Evolutionary conservation across 441 rosid genomes (phyloP).

Genomic region (Croton laevigatus): DNA sequence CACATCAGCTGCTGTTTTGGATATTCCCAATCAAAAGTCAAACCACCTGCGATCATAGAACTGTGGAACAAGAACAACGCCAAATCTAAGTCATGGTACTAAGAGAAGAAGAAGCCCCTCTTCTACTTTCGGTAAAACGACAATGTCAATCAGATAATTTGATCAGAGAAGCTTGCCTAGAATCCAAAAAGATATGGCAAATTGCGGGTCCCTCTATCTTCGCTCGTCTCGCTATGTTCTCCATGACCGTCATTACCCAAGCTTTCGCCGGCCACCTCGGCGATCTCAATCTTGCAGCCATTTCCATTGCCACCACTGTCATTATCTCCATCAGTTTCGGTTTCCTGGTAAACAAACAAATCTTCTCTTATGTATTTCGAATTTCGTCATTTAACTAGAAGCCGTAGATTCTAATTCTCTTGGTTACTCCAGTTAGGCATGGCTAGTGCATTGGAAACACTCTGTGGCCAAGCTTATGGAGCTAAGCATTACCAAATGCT

Average conservation of each 20-base stretch:
- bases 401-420: not conserved
- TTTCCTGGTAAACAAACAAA: slow-evolving; percentile 31
- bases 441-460: slow-evolving; percentile 69
- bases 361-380: not conserved
- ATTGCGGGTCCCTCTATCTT: slow-evolving; percentile 45
- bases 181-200: slow-evolving; percentile 38
- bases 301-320: slow-evolving; percentile 38
- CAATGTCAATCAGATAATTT: not conserved
- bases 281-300: slow-evolving; percentile 40
- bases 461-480: slow-evolving; percentile 79
- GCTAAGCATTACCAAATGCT: slow-evolving; percentile 53
- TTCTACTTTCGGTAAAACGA: slow-evolving; percentile 12
- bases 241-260: slow-evolving; percentile 41
- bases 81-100: not conserved
- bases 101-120: slow-evolving; percentile 23
- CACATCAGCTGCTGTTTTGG: no score
- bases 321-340: slow-evolving; percentile 38
- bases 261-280: slow-evolving; percentile 45
- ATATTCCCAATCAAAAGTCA: no score
- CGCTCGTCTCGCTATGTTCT: slow-evolving; percentile 35
- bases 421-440: slow-evolving; percentile 49
- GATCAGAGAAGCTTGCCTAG: slow-evolving; percentile 25
- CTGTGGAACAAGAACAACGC: not conserved
- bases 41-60: not conserved
- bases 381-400: not conserved